These are phyloP conservation scores for Colletotrichum agaves DNA, from an alignment of 2,329 filamentous ascomycete genomes.

Conservation along the genomic window DNA sequence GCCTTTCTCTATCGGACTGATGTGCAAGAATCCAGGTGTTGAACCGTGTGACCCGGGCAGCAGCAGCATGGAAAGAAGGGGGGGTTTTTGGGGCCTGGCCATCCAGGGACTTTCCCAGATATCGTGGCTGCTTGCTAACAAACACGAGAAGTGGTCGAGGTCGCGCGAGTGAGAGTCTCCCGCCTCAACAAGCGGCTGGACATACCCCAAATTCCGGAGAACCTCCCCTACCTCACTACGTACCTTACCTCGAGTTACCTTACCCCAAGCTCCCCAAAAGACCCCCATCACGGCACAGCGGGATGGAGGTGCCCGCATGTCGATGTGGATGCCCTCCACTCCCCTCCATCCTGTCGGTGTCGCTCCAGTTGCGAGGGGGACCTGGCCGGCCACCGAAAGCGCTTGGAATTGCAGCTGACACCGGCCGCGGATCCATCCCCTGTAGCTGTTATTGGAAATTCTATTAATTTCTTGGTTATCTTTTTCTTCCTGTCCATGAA, in stretches of 20 bases:
- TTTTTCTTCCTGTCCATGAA: conserved; percentile 15
- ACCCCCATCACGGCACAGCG: neutral
- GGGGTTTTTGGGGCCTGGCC: neutral
- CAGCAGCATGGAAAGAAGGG: conserved; percentile 8
- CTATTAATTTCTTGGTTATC: neutral
- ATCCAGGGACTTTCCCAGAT: conserved; percentile 21
- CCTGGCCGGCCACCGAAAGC: conserved; percentile 1
- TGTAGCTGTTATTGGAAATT: neutral
- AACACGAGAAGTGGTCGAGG: neutral
- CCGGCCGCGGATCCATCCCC: conserved; percentile 6
- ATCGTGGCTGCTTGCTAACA: conserved; percentile 11
- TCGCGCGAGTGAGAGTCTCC: neutral
- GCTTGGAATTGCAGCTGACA: conserved; percentile 25
- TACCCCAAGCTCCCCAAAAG: neutral
- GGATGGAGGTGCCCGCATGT: conserved; percentile 13
- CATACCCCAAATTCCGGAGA: neutral
- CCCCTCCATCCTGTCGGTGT: conserved; percentile 26
- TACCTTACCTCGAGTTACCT: neutral
- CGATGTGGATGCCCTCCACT: conserved; percentile 15
- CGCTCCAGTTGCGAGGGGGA: conserved; percentile 24
- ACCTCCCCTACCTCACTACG: neutral
- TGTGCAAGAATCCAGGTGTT: neutral
- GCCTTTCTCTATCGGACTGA: neutral
- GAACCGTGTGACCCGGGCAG: neutral
- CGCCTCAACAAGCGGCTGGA: conserved; percentile 8